Conservation (phyloP, 805 yeast genomes). For the Candida michaelii region DNA sequence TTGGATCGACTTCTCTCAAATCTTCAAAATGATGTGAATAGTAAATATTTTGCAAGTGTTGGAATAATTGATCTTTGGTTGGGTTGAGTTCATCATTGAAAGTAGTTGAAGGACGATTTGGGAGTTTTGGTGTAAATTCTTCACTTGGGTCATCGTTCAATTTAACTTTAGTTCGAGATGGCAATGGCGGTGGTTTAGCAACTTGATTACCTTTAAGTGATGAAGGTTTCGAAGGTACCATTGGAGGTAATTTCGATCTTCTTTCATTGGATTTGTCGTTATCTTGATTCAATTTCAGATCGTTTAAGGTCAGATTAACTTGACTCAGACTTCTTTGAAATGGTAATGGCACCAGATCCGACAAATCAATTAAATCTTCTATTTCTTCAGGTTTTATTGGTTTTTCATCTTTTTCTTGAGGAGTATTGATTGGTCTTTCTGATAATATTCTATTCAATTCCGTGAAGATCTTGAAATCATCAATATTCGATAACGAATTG, state of each 20-base stretch:
- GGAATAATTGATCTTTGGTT: constrained; percentile 12
- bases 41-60: constrained; percentile 15
- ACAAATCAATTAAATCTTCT: constrained; percentile 39
- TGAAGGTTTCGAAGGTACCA: constrained; percentile 50
- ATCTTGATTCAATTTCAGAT: not conserved
- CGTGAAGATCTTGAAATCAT: constrained; percentile 34
- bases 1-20: constrained; percentile 29
- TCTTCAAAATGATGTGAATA: constrained; percentile 23
- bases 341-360: constrained; percentile 18
- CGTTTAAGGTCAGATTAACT: not conserved
- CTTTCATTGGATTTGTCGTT: constrained; percentile 1
- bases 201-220: constrained; percentile 33
- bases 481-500: constrained; percentile 60
- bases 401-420: not conserved
- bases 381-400: constrained; percentile 13
- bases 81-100: constrained; percentile 14
- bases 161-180: constrained; percentile 14
- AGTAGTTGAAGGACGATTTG: constrained; percentile 10
- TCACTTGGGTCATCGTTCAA: not conserved
- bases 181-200: constrained; percentile 27
- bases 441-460: constrained; percentile 28
- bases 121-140: constrained; percentile 13
- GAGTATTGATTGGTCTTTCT: constrained; percentile 4
- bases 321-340: constrained; percentile 8
- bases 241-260: constrained; percentile 34